phyloP scores from a whole-genome alignment of 306 rosid genomes.

The Quercus wislizeni region DNA sequence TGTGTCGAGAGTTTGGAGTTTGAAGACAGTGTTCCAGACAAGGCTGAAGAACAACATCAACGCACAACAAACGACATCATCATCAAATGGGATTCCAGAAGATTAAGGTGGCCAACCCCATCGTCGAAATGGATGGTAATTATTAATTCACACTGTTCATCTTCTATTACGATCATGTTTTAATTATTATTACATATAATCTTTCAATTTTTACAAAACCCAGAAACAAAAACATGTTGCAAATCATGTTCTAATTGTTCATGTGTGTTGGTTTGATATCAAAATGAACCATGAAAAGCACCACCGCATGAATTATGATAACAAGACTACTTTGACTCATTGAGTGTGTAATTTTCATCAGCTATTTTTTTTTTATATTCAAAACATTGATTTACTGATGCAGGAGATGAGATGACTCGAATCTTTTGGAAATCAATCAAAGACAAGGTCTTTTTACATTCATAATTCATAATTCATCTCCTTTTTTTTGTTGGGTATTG shows the following conservation, averaged over 20 bases:
- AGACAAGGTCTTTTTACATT: constrained; percentile 60
- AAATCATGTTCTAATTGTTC: too few relatives aligned
- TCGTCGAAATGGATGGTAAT: constrained; percentile 97
- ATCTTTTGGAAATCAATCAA: constrained; percentile 86
- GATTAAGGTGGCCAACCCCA: constrained; percentile 82
- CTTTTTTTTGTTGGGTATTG: not conserved
- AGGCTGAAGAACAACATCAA: too few relatives aligned
- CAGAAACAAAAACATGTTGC: too few relatives aligned
- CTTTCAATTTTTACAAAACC: too few relatives aligned
- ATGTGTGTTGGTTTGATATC: too few relatives aligned
- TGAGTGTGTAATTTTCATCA: not conserved
- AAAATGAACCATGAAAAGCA: too few relatives aligned
- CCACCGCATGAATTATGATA: too few relatives aligned
- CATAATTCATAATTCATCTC: not conserved
- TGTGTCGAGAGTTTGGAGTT: too few relatives aligned
- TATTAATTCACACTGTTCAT: not conserved
- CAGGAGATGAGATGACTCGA: constrained; percentile 99
- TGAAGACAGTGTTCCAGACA: too few relatives aligned
- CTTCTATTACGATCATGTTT: too few relatives aligned
- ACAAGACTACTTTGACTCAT: not conserved
- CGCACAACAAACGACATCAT: too few relatives aligned
- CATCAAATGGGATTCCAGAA: constrained; percentile 60
- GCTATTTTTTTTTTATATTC: not conserved
- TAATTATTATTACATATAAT: too few relatives aligned
- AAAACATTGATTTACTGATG: not conserved